Percentiles rank a stretch among this genome's conserved stretches.
phyloP scores from a whole-genome alignment of 2,329 filamentous ascomycete species.

The Alternaria angustiovoidea region DNA sequence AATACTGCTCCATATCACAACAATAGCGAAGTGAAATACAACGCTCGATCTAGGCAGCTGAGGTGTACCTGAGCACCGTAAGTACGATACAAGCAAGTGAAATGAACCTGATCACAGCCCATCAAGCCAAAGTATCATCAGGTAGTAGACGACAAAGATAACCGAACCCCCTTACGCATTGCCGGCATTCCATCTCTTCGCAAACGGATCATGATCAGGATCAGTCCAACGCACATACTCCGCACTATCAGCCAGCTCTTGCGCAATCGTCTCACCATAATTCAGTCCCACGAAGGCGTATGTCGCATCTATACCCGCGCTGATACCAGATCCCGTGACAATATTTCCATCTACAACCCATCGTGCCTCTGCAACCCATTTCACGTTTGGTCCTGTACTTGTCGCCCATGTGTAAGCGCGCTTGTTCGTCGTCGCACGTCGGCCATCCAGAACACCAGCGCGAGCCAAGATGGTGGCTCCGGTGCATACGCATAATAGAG shows the following conservation, averaged over 20 bases:
- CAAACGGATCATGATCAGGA: constrained; percentile 63
- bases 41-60: too few relatives aligned
- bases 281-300: constrained; percentile 63
- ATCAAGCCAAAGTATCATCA: not conserved
- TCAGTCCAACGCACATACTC: constrained; percentile 66
- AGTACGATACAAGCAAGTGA: too few relatives aligned
- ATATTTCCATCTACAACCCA: constrained; percentile 72
- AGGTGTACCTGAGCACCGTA: not conserved
- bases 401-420: constrained; percentile 53
- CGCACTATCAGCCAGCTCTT: constrained; percentile 56
- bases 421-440: constrained; percentile 72
- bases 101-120: too few relatives aligned
- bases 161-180: not conserved
- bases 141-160: not conserved
- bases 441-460: constrained; percentile 66
- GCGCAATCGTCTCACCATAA: constrained; percentile 62
- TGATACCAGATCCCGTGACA: constrained; percentile 70
- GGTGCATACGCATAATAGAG: constrained; percentile 71
- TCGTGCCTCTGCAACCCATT: constrained; percentile 61
- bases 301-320: constrained; percentile 68
- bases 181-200: constrained; percentile 38
- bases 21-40: not conserved
- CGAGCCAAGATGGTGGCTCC: constrained; percentile 65
- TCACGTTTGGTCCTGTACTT: constrained; percentile 58
- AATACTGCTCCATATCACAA: not conserved